phyloP scores from a whole-genome alignment of 257 asterid genomes.

The Nicotiana attenuata region DNA sequence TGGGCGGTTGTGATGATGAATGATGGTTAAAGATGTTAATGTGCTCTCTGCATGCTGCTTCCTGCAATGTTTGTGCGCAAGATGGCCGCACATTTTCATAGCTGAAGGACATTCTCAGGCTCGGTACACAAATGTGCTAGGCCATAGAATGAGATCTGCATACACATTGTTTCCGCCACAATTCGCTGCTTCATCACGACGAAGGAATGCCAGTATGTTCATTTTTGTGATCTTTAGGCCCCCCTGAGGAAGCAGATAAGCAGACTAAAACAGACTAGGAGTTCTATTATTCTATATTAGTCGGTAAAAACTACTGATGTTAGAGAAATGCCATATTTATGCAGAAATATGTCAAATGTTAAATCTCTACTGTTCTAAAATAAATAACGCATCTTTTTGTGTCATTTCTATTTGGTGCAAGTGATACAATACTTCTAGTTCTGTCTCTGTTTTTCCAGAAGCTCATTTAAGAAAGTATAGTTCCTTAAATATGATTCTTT shows the following conservation, averaged over 20 bases:
- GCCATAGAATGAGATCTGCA: not conserved
- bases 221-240: not conserved
- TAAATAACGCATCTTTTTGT: not conserved
- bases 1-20: slow-evolving; percentile 46
- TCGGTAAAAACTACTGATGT: not conserved
- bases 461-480: not conserved
- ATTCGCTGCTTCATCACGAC: not conserved
- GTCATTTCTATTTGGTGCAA: not conserved
- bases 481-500: not conserved
- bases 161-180: not conserved
- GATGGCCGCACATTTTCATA: not conserved
- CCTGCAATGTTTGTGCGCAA: not conserved
- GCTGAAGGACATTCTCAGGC: not conserved
- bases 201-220: not conserved
- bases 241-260: not conserved
- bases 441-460: not conserved
- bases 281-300: not conserved
- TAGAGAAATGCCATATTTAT: not conserved
- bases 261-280: not conserved
- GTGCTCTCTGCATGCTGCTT: not conserved
- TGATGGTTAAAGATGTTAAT: not conserved
- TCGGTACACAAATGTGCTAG: not conserved
- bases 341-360: not conserved
- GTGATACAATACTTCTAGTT: not conserved
- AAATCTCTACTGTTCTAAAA: not conserved